Evolutionary conservation across 1,284 basidiomycete species (phyloP).

Genomic region (Filobasidium uniguttulatum): DNA sequence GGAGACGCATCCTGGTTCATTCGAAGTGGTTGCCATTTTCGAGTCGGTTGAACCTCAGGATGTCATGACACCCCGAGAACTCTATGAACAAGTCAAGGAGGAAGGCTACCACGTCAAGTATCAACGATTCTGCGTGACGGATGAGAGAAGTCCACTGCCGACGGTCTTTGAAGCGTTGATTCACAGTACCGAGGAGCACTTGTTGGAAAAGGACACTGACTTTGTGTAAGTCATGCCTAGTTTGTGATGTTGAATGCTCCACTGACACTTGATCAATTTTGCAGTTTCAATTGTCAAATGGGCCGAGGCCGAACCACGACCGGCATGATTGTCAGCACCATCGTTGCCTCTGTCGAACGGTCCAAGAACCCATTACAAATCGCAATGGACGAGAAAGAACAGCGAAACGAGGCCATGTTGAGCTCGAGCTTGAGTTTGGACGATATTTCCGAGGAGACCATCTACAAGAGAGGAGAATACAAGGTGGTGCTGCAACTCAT

Average conservation of each 20-base stretch:
- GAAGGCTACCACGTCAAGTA: slow-evolving; percentile 83
- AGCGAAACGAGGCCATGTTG: slow-evolving; percentile 29
- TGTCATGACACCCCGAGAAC: slow-evolving; percentile 75
- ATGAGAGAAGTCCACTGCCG: slow-evolving; percentile 88
- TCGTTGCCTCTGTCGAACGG: slow-evolving; percentile 60
- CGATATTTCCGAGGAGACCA: slow-evolving; percentile 67
- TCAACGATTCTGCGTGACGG: slow-evolving; percentile 67
- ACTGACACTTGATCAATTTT: not conserved
- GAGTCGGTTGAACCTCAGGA: slow-evolving; percentile 70
- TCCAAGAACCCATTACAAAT: slow-evolving; percentile 18
- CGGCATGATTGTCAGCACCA: slow-evolving; percentile 78
- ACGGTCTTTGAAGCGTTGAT: slow-evolving; percentile 66
- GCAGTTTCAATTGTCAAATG: slow-evolving; percentile 39
- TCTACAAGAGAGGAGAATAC: slow-evolving; percentile 86
- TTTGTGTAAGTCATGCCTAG: slow-evolving; percentile 54
- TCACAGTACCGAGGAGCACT: slow-evolving; percentile 52
- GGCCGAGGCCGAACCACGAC: slow-evolving; percentile 52
- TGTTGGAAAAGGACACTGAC: slow-evolving; percentile 50
- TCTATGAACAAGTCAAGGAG: slow-evolving; percentile 34
- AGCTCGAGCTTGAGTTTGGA: not conserved
- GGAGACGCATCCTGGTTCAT: slow-evolving; percentile 79
- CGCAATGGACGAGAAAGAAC: slow-evolving; percentile 29
- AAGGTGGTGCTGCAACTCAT: slow-evolving; percentile 92
- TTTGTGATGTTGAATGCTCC: not conserved
- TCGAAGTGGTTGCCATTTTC: slow-evolving; percentile 75